Percentiles rank a stretch among this genome's conserved stretches.
phyloP scores from a whole-genome alignment of 2,329 filamentous ascomycete genomes.

The Neofusicoccum sp. region DNA sequence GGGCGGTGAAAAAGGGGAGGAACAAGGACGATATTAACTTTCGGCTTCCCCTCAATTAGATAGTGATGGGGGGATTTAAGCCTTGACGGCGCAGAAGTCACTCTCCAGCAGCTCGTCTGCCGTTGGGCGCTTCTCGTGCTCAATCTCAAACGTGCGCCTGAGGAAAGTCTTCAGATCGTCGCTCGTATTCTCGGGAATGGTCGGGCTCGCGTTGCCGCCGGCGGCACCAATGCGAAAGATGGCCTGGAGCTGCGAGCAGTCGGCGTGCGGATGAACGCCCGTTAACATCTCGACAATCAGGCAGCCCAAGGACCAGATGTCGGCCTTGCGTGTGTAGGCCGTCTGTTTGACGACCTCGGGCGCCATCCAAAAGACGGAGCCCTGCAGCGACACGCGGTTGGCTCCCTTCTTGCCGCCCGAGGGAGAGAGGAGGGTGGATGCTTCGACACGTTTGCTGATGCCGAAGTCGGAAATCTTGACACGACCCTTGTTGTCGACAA shows the following conservation, averaged over 20 bases:
- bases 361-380: constrained; percentile 99
- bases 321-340: constrained; percentile 94
- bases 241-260: constrained; percentile 93
- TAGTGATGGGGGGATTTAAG: constrained; percentile 39
- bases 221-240: constrained; percentile 89
- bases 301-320: constrained; percentile 97
- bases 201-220: constrained; percentile 79
- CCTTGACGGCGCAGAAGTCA: constrained; percentile 75
- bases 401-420: constrained; percentile 52
- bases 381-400: constrained; percentile 77
- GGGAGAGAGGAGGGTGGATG: constrained; percentile 69
- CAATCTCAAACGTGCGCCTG: constrained; percentile 87
- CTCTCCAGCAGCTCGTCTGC: constrained; percentile 87
- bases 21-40: constrained; percentile 5
- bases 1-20: not conserved
- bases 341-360: constrained; percentile 98
- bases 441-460: constrained; percentile 96
- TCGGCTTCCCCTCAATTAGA: not conserved
- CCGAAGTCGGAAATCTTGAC: constrained; percentile 99
- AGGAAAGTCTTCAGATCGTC: constrained; percentile 82
- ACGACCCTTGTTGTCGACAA: constrained; percentile 97
- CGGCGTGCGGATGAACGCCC: constrained; percentile 90
- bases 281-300: constrained; percentile 99
- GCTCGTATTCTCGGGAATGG: constrained; percentile 82
- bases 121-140: constrained; percentile 86